phyloP scores from a whole-genome alignment of 106 monocot species.

The Platanthera zijinensis region DNA sequence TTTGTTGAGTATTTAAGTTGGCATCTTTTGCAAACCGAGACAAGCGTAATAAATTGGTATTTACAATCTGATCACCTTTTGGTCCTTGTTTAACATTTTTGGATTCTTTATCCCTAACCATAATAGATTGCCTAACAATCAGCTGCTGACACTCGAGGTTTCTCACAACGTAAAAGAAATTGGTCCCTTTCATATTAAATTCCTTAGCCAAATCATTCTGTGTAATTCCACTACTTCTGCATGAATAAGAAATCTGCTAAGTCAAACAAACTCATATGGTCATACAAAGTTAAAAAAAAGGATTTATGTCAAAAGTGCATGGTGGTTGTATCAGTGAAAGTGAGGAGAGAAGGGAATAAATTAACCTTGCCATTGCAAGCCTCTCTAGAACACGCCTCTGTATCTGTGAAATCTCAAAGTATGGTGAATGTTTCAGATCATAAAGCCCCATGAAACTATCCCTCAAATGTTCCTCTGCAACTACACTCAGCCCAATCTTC shows the following conservation, averaged over 20 bases:
- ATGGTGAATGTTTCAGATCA: constrained; percentile 33
- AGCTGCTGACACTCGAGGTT: constrained; percentile 42
- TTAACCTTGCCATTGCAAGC: constrained; percentile 46
- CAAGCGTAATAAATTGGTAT: constrained; percentile 50
- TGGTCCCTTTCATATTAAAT: constrained; percentile 48
- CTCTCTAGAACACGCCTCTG: constrained; percentile 45
- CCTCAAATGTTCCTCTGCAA: constrained; percentile 41
- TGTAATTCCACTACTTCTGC: constrained; percentile 49
- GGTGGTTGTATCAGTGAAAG: not conserved
- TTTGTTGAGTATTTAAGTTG: constrained; percentile 53
- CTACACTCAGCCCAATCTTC: constrained; percentile 24
- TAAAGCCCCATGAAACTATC: constrained; percentile 61
- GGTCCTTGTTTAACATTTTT: constrained; percentile 16
- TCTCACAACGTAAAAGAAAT: constrained; percentile 52
- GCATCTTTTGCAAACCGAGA: constrained; percentile 44
- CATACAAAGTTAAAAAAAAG: not conserved
- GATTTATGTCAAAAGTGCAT: not conserved
- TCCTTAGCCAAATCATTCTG: constrained; percentile 59
- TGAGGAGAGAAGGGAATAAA: not conserved
- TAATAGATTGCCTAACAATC: constrained; percentile 53
- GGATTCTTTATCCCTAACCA: constrained; percentile 39
- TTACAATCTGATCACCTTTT: constrained; percentile 20
- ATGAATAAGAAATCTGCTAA: not conserved
- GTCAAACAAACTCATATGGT: not conserved
- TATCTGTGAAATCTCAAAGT: constrained; percentile 27